Evolutionary conservation across 305 asterid genomes (phyloP).

Genomic region (Fraxinus xanthoxyloides): DNA sequence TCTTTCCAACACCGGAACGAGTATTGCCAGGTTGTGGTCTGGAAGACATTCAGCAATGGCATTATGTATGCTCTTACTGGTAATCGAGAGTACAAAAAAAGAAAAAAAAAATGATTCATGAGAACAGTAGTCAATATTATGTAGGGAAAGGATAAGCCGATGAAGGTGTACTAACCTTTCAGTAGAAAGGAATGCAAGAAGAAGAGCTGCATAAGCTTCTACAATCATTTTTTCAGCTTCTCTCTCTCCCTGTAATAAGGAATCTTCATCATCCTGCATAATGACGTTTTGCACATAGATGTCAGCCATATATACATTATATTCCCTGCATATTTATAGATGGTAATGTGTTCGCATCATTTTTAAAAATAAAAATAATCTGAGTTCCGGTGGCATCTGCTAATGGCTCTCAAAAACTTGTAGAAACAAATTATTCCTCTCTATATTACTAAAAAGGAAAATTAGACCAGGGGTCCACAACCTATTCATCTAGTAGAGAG

Average conservation of each 20-base stretch:
- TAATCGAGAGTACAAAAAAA: neutral
- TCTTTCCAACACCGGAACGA: constrained; percentile 90
- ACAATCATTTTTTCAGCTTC: constrained; percentile 97
- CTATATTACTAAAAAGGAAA: neutral
- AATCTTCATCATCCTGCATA: constrained; percentile 76
- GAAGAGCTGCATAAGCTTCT: constrained; percentile 97
- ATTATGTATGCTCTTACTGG: constrained; percentile 59
- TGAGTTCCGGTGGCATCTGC: neutral
- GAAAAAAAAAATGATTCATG: neutral
- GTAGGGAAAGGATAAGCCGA: neutral
- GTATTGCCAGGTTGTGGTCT: constrained; percentile 48
- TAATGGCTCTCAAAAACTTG: neutral
- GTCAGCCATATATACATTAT: neutral
- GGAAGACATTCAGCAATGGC: constrained; percentile 70
- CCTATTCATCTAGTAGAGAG: neutral
- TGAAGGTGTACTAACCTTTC: constrained; percentile 49
- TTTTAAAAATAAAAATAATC: neutral
- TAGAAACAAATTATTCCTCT: neutral
- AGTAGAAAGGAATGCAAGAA: constrained; percentile 93
- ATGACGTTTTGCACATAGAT: neutral
- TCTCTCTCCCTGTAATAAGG: constrained; percentile 78
- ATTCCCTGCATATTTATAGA: constrained; percentile 6
- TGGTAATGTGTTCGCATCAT: neutral
- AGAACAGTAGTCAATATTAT: constrained; percentile 17
- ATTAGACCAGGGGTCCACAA: neutral